Conservation (phyloP, 495 filamentous ascomycete species). For the Talaromyces adpressus region DNA sequence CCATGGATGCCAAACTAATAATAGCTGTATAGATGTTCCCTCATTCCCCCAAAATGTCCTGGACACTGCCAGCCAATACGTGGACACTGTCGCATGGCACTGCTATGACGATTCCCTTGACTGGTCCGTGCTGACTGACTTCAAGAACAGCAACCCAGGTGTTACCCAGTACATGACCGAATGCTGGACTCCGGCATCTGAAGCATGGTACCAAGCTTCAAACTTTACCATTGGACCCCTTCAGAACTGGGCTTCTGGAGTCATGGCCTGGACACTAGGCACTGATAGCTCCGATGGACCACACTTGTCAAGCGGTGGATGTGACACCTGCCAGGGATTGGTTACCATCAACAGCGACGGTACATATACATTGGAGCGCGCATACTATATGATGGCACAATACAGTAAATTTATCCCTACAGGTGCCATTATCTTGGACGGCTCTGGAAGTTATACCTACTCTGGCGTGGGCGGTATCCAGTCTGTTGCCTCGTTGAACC, state of each 20-base stretch:
- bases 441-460: conserved; percentile 41
- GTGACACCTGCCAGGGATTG: conserved; percentile 40
- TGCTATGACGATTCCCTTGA: conserved; percentile 42
- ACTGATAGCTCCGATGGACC: conserved; percentile 44
- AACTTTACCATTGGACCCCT: conserved; percentile 50
- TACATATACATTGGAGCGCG: conserved; percentile 39
- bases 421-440: conserved; percentile 39
- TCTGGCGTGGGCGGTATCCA: conserved; percentile 34
- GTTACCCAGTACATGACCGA: conserved; percentile 53
- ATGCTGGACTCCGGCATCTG: conserved; percentile 43
- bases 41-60: conserved; percentile 44
- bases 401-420: conserved; percentile 50
- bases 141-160: conserved; percentile 37
- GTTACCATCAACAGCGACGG: conserved; percentile 30
- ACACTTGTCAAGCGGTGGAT: conserved; percentile 43
- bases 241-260: conserved; percentile 49
- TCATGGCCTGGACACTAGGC: conserved; percentile 47
- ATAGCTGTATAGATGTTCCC: conserved; percentile 20
- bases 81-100: conserved; percentile 47
- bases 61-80: conserved; percentile 31
- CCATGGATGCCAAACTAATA: not conserved
- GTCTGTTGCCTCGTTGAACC: conserved; percentile 44
- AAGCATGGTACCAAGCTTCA: conserved; percentile 42
- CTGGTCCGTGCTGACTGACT: conserved; percentile 44
- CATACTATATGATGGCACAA: conserved; percentile 53